These are phyloP conservation scores for Barnettozyma salicaria DNA, from an alignment of 805 yeast species.

Conservation along the genomic window DNA sequence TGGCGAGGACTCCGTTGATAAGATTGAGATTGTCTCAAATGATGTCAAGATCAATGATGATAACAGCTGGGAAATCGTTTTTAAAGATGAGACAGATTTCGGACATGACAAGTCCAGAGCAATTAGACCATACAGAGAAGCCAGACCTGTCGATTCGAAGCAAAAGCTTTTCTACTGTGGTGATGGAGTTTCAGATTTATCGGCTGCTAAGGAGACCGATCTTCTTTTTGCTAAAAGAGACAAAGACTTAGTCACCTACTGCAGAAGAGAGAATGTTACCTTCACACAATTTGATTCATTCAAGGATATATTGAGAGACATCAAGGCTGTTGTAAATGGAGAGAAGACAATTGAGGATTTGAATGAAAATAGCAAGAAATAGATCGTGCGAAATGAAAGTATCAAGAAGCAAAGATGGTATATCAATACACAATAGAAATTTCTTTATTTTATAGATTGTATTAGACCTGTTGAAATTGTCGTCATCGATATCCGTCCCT, in stretches of 20 bases:
- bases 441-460: neutral
- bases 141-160: constrained; percentile 28
- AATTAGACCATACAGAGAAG: constrained; percentile 43
- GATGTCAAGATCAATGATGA: constrained; percentile 53
- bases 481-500: no score
- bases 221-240: constrained; percentile 91
- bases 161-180: constrained; percentile 90
- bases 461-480: neutral
- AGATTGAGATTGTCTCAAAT: constrained; percentile 79
- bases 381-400: no score
- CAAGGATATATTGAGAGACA: constrained; percentile 60
- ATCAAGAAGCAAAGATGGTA: no score
- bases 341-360: constrained; percentile 31
- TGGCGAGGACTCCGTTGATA: constrained; percentile 66
- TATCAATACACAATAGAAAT: no score
- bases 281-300: constrained; percentile 78
- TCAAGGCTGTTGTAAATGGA: constrained; percentile 48
- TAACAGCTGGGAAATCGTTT: constrained; percentile 76
- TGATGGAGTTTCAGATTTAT: constrained; percentile 93
- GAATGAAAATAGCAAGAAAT: constrained; percentile 27
- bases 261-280: constrained; percentile 74
- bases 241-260: constrained; percentile 79
- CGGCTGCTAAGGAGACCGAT: constrained; percentile 94
- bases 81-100: constrained; percentile 77
- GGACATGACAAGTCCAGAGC: constrained; percentile 94